Conservation (phyloP, 2,329 filamentous ascomycete genomes). For the Hymenoscyphus infarciens region DNA sequence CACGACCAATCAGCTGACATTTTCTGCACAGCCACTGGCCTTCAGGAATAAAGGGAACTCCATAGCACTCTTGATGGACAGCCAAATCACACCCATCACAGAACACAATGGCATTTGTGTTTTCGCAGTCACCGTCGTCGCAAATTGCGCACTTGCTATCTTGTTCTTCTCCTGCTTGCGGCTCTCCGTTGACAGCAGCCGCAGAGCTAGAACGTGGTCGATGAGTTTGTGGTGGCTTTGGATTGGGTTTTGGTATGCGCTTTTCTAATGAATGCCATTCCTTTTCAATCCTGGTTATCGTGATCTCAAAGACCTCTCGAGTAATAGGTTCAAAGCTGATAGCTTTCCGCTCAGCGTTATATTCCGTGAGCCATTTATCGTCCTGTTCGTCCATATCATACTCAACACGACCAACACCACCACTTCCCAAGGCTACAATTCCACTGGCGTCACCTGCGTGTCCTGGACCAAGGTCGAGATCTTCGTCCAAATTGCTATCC, state of each 20-base stretch:
- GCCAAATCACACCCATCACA: conserved; percentile 97
- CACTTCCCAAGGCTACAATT: conserved; percentile 45
- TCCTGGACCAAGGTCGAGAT: conserved; percentile 45
- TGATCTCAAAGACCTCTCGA: conserved; percentile 92
- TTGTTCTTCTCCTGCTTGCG: conserved; percentile 82
- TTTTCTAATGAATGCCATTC: conserved; percentile 97
- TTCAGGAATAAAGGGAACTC: conserved; percentile 96
- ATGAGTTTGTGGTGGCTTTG: conserved; percentile 92
- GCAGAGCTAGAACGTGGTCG: conserved; percentile 89
- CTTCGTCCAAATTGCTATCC: conserved; percentile 58
- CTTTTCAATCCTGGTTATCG: conserved; percentile 98
- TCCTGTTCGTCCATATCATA: conserved; percentile 99
- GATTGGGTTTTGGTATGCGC: conserved; percentile 93
- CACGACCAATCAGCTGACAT: conserved; percentile 90
- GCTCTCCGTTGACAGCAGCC: conserved; percentile 91
- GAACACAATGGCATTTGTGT: conserved; percentile 98
- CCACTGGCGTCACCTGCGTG: conserved; percentile 56
- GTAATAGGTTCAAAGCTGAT: conserved; percentile 79
- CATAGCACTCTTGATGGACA: conserved; percentile 98
- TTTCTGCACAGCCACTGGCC: conserved; percentile 98
- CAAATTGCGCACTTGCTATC: conserved; percentile 98
- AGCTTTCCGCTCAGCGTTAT: conserved; percentile 73
- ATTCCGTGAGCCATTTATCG: conserved; percentile 86
- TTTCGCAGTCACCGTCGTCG: conserved; percentile 98
- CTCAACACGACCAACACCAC: conserved; percentile 76